A percentile compares a stretch with the other conserved stretches of the same genome.
phyloP scores from a whole-genome alignment of 2,329 filamentous ascomycete species.

The Ophioceras dolichostomum region DNA sequence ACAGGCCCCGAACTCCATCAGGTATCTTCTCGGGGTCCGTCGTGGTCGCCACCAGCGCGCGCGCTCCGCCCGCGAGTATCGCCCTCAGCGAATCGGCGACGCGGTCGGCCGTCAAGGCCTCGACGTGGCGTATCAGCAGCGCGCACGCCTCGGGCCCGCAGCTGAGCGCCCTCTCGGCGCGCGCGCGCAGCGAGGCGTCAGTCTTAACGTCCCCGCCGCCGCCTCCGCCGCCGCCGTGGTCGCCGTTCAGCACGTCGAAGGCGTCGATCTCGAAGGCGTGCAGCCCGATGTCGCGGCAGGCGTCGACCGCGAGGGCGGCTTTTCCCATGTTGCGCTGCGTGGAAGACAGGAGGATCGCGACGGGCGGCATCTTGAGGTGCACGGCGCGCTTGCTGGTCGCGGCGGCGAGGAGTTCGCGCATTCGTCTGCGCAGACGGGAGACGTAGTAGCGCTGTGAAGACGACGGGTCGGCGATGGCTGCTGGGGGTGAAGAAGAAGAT shows the following conservation, averaged over 20 bases:
- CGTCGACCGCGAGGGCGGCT: constrained; percentile 60
- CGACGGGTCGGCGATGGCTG: constrained; percentile 31
- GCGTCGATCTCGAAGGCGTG: constrained; percentile 84
- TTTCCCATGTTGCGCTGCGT: constrained; percentile 93
- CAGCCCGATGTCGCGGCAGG: constrained; percentile 79
- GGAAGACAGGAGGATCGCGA: constrained; percentile 80
- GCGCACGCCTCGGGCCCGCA: constrained; percentile 78
- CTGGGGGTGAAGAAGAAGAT: constrained; percentile 20
- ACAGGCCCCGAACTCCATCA: constrained; percentile 77
- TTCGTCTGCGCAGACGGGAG: constrained; percentile 48
- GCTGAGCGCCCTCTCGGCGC: constrained; percentile 77
- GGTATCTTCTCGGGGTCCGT: constrained; percentile 92
- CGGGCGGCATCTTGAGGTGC: constrained; percentile 73
- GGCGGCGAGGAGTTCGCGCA: constrained; percentile 77
- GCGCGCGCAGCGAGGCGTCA: constrained; percentile 76
- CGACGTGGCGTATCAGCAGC: constrained; percentile 78
- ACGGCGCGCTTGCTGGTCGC: constrained; percentile 81
- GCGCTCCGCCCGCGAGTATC: constrained; percentile 56
- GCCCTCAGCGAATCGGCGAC: constrained; percentile 80
- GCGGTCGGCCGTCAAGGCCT: constrained; percentile 80
- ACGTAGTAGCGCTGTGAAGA: constrained; percentile 33
- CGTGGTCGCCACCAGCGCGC: constrained; percentile 85
- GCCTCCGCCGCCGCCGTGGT: constrained; percentile 67
- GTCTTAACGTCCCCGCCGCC: constrained; percentile 89
- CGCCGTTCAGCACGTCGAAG: constrained; percentile 90